These are phyloP conservation scores for Cadophora sp. DNA, from an alignment of 2,329 filamentous ascomycete species.

Conservation along the genomic window DNA sequence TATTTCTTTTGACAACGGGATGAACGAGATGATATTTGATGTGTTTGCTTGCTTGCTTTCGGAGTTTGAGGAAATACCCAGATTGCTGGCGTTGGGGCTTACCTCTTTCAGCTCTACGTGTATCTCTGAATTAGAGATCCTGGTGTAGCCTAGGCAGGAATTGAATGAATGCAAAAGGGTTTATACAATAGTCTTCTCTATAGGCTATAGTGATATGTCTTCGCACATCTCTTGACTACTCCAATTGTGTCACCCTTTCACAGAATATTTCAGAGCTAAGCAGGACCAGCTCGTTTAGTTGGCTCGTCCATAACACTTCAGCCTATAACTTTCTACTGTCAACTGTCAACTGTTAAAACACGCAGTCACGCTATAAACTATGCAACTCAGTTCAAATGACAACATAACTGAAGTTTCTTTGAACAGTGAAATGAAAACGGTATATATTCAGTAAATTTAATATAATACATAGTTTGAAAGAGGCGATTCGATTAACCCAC, in stretches of 20 bases:
- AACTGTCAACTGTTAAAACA: no score
- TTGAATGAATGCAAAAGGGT: neutral
- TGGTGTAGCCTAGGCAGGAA: neutral
- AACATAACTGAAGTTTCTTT: no score
- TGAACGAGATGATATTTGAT: neutral
- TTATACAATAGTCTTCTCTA: neutral
- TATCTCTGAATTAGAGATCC: neutral
- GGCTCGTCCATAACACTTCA: neutral
- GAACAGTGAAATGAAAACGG: no score
- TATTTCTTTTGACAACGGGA: neutral
- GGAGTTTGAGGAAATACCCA: constrained; percentile 1
- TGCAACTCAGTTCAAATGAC: no score
- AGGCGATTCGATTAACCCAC: no score
- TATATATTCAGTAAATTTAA: no score
- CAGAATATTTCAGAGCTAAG: no score
- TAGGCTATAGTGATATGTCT: neutral
- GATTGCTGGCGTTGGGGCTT: neutral
- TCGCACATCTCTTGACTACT: neutral
- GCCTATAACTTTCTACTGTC: no score
- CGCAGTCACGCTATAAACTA: no score
- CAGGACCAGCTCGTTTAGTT: no score
- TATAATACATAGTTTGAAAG: no score
- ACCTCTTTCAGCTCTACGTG: neutral
- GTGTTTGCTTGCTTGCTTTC: neutral
- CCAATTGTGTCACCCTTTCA: no score